Evolutionary conservation across 257 asterid species (phyloP).

Genomic region (Nicotiana noctiflora): DNA sequence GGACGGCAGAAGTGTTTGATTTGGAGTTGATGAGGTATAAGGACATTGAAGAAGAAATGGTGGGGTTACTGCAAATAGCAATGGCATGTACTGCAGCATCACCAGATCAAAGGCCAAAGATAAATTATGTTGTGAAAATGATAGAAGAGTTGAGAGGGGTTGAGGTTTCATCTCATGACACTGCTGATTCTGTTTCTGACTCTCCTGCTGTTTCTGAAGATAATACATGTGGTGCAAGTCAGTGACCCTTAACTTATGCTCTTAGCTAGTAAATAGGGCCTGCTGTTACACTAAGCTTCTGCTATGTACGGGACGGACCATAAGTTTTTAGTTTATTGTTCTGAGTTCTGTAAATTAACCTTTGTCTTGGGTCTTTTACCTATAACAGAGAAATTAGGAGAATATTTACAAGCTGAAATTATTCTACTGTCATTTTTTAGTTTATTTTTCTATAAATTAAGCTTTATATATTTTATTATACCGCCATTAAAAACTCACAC

Average conservation of each 20-base stretch:
- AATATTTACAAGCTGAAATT: neutral
- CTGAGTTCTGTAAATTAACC: conserved; percentile 26
- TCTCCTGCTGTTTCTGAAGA: conserved; percentile 67
- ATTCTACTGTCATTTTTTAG: too few relatives aligned
- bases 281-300: too few relatives aligned
- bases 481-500: too few relatives aligned
- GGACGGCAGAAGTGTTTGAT: conserved; percentile 98
- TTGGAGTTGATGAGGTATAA: conserved; percentile 96
- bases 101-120: conserved; percentile 77
- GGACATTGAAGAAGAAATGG: conserved; percentile 93
- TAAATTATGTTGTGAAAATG: conserved; percentile 61
- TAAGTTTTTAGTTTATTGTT: neutral
- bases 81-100: conserved; percentile 60
- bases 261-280: neutral
- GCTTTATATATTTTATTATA: too few relatives aligned
- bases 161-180: conserved; percentile 56
- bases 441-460: too few relatives aligned
- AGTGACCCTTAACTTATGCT: conserved; percentile 21
- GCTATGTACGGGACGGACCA: too few relatives aligned
- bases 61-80: conserved; percentile 79
- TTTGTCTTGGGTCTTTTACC: neutral
- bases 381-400: neutral
- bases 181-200: conserved; percentile 56
- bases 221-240: conserved; percentile 45
- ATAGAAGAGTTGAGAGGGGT: conserved; percentile 73